Base-by-base conservation (phyloP, 495 filamentous ascomycete genomes). In the Lasiosphaeria ovina region DNA sequence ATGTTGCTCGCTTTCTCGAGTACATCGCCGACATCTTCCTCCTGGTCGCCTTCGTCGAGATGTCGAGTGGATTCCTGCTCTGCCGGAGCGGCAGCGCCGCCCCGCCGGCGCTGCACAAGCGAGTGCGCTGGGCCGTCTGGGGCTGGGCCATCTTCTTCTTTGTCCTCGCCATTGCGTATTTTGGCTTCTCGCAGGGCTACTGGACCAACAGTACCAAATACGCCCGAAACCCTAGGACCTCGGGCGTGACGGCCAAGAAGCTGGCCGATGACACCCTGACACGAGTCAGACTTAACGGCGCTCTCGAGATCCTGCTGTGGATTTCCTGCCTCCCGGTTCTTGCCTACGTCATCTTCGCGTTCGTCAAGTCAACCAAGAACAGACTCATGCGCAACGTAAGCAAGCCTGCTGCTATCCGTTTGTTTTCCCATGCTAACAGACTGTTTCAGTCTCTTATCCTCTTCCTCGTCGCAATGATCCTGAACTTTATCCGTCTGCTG, bases 241-340 rank as follows among this genome's bases (percentile, higher is more conserved):
- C 16, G 44, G 44, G 44, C 7, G 24, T 24, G 24, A 24, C 24
- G 24, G 24, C 24, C 2, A 56, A 17, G 3, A 45, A 48, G 12
- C 16, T n/a, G n/a, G 10, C n/a, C 10, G 16, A 7, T 42, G 50
- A 36, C 58, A n/a, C 10, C 17, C 8, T 5, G 17, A 16, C 34
- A 6, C 16, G 40, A 31, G 33, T 5, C 2, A 54, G 45, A 31
- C 17, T 48, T 32, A 32, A 36, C 10, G 34, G 17, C 17, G 60
- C 62, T 4, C 3, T 59, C 14, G 12, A 47, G 8, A 61, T 69
- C 42, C 45, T 66, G 12, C 6, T 59, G 17, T 69, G 67, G 64
- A n/a, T 69, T 35, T 51, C 56, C 24, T 63, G 42, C 33, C n/a
- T 66, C 1, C 54, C 59, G 3, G 38, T 57, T 5, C 11, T 69